Evolutionary conservation across 148 eudicot species (phyloP).

Genomic region (Camellia japonica): DNA sequence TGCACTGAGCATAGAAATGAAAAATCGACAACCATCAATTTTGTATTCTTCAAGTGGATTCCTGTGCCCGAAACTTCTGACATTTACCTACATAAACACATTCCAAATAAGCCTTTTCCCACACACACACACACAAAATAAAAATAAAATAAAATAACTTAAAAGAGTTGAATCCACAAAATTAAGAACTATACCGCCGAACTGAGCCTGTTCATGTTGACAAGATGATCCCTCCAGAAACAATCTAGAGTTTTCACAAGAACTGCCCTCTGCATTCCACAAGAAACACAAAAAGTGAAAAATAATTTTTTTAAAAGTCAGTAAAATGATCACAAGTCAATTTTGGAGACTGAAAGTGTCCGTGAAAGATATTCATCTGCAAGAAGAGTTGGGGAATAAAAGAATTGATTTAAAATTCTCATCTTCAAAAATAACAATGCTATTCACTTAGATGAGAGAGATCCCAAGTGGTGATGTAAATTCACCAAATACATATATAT

Average conservation of each 20-base stretch:
- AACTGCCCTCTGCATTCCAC: conserved; percentile 65
- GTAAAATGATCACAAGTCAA: neutral
- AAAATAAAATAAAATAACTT: no score
- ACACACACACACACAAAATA: no score
- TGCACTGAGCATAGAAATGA: conserved; percentile 97
- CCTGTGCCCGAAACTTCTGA: conserved; percentile 95
- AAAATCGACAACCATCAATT: conserved; percentile 95
- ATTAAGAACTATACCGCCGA: conserved; percentile 58
- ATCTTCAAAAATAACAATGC: neutral
- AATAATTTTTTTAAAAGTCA: neutral
- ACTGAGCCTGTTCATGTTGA: conserved; percentile 92
- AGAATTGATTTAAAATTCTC: neutral
- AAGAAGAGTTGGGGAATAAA: neutral
- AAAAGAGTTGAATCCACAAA: neutral
- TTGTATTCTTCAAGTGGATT: conserved; percentile 97
- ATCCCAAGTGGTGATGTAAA: neutral
- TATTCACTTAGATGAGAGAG: neutral
- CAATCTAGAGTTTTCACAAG: conserved; percentile 81
- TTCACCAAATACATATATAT: neutral
- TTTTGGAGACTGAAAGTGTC: neutral
- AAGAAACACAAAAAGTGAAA: conserved; percentile 10
- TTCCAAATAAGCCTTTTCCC: conserved; percentile 19
- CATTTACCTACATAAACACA: conserved; percentile 66
- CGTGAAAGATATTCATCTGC: neutral
- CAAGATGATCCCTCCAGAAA: conserved; percentile 99